These are phyloP conservation scores for Arabidopsis lyrata DNA, from an alignment of 441 rosid species.

Conservation along the genomic window DNA sequence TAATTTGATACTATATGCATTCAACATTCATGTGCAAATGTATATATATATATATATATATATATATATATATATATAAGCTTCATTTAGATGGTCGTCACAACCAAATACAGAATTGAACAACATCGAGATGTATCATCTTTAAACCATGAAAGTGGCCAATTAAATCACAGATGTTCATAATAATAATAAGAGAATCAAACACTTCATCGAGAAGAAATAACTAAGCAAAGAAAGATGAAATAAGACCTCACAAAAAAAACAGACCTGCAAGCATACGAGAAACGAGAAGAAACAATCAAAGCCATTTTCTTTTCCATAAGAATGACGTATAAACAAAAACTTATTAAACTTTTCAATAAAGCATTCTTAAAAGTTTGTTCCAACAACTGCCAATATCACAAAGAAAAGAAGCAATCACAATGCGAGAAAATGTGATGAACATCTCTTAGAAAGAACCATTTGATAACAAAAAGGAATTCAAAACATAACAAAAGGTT, in stretches of 20 bases:
- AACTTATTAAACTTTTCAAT: not conserved
- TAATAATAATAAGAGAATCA: not conserved
- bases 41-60: too few species aligned
- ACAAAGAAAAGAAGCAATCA: not conserved
- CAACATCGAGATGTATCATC: too few species aligned
- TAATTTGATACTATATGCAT: too few species aligned
- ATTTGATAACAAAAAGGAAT: not conserved
- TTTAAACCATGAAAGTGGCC: not conserved
- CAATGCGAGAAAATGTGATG: not conserved
- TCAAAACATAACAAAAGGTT: conserved; percentile 20
- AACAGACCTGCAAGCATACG: not conserved
- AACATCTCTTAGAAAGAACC: conserved; percentile 3
- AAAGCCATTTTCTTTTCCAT: not conserved
- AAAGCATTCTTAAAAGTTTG: not conserved
- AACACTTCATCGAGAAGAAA: not conserved
- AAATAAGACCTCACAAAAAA: not conserved
- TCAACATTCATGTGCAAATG: too few species aligned
- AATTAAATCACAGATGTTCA: not conserved
- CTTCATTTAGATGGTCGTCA: too few species aligned
- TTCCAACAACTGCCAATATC: conserved; percentile 1
- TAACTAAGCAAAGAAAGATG: not conserved
- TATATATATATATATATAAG: too few species aligned
- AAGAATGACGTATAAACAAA: not conserved
- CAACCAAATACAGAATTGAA: too few species aligned
- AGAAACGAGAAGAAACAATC: not conserved